Percentiles rank a stretch among this genome's conserved stretches.
Conservation (phyloP, 1,139 yeast genomes). For the Candida buenavistaensis region DNA sequence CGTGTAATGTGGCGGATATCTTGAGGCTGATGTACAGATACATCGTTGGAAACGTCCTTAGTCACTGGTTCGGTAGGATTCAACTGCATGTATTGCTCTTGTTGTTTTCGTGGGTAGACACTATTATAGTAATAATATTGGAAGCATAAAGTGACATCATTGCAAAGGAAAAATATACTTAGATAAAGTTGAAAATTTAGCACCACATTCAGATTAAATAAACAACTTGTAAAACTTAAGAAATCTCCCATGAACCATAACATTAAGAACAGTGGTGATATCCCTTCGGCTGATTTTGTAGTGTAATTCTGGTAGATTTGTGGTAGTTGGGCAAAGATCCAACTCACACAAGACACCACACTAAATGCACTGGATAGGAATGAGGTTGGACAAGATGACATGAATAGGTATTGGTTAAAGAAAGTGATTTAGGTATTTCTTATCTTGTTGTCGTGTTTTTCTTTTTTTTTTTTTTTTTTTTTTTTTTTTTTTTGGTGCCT, state of each 20-base stretch:
- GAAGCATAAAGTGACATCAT: slow-evolving; percentile 68
- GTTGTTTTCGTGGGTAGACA: slow-evolving; percentile 29
- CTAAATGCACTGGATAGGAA: slow-evolving; percentile 32
- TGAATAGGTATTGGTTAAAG: neutral
- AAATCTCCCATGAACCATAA: slow-evolving; percentile 88
- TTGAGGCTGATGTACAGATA: slow-evolving; percentile 13
- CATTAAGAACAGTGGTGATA: slow-evolving; percentile 71
- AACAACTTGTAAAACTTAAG: slow-evolving; percentile 76
- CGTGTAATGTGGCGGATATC: slow-evolving; percentile 17
- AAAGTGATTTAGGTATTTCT: no score
- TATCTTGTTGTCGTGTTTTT: no score
- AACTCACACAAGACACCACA: slow-evolving; percentile 43
- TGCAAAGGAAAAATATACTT: slow-evolving; percentile 71
- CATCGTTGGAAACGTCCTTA: slow-evolving; percentile 5
- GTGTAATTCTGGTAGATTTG: slow-evolving; percentile 77
- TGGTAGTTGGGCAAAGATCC: slow-evolving; percentile 89
- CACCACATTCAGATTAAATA: slow-evolving; percentile 63
- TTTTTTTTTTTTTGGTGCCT: no score
- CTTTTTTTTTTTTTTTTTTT: no score
- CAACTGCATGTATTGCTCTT: slow-evolving; percentile 2
- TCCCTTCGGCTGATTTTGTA: slow-evolving; percentile 81
- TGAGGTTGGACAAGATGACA: slow-evolving; percentile 16
- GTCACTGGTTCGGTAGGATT: no score
- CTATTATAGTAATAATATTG: slow-evolving; percentile 75
- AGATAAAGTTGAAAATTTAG: slow-evolving; percentile 74